phyloP scores from a whole-genome alignment of 495 filamentous ascomycete genomes.

The Penicillium bialowiezense region DNA sequence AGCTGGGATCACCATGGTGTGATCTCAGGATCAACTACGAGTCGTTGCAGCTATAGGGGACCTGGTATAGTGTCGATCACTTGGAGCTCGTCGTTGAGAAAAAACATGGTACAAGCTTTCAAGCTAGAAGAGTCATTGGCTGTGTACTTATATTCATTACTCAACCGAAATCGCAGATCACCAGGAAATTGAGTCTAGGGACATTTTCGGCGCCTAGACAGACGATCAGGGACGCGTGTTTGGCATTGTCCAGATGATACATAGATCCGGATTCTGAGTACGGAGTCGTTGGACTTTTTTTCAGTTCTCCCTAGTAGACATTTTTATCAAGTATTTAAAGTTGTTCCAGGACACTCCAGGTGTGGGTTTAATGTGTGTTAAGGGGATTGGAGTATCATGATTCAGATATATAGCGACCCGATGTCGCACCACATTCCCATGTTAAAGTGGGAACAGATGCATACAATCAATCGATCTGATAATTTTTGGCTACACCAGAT shows the following conservation, averaged over 20 bases:
- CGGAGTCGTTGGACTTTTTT: not conserved
- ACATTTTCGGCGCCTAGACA: not conserved
- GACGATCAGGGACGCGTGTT: not conserved
- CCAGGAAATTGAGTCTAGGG: not conserved
- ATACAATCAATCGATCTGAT: conserved; percentile 4
- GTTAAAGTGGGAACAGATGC: not conserved
- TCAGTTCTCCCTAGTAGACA: not conserved
- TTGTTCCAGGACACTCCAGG: too few species aligned
- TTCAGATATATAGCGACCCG: too few species aligned
- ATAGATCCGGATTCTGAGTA: too few species aligned
- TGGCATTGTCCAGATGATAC: not conserved
- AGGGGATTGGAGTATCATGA: too few species aligned
- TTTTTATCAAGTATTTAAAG: too few species aligned
- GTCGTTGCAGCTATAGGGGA: not conserved
- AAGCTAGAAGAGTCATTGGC: not conserved
- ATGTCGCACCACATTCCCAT: not conserved
- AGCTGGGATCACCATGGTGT: conserved; percentile 3
- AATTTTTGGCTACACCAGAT: not conserved
- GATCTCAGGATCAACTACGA: not conserved
- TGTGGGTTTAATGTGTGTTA: too few species aligned
- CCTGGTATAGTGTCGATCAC: not conserved
- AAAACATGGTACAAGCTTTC: not conserved
- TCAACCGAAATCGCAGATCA: not conserved
- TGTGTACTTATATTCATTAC: not conserved
- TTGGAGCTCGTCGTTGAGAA: not conserved